Conservation (phyloP, 2,329 filamentous ascomycete species). For the Botrytis cinerea region DNA sequence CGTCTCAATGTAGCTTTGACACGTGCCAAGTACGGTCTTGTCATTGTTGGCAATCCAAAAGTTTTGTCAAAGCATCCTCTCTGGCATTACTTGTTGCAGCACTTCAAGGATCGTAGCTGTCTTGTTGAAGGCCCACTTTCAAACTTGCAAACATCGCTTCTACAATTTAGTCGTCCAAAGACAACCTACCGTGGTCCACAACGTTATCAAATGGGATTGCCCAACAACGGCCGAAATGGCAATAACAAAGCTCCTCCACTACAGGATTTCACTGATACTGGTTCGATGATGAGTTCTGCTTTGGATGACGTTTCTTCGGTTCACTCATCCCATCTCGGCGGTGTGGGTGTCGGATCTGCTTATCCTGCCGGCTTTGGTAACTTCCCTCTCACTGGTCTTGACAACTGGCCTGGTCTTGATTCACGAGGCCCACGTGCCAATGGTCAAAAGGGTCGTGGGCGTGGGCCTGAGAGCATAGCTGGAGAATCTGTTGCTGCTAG, state of each 20-base stretch:
- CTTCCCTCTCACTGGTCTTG: conserved; percentile 64
- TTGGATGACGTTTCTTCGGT: conserved; percentile 96
- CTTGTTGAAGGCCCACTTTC: conserved; percentile 93
- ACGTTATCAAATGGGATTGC: conserved; percentile 77
- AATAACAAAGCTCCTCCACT: conserved; percentile 30
- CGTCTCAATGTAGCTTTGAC: conserved; percentile 97
- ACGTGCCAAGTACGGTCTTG: conserved; percentile 92
- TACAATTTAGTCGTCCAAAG: conserved; percentile 94
- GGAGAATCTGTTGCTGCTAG: conserved; percentile 92
- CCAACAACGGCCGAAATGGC: conserved; percentile 43
- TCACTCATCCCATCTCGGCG: conserved; percentile 86
- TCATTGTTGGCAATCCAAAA: conserved; percentile 97
- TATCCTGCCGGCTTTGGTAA: conserved; percentile 96
- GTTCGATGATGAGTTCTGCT: conserved; percentile 92
- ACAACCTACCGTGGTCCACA: conserved; percentile 88
- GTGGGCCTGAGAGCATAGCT: conserved; percentile 75
- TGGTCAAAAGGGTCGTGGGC: conserved; percentile 66
- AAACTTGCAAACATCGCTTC: conserved; percentile 91
- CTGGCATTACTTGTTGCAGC: conserved; percentile 91
- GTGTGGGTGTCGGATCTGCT: conserved; percentile 73
- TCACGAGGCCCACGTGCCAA: conserved; percentile 58
- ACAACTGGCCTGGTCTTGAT: conserved; percentile 83
- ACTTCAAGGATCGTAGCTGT: conserved; percentile 97
- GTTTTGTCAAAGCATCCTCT: conserved; percentile 96
- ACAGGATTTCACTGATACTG: conserved; percentile 60